Percentiles rank a stretch among this genome's conserved stretches.
Evolutionary conservation across 2,329 filamentous ascomycete species (phyloP).

Genomic region (Fusarium albidum): DNA sequence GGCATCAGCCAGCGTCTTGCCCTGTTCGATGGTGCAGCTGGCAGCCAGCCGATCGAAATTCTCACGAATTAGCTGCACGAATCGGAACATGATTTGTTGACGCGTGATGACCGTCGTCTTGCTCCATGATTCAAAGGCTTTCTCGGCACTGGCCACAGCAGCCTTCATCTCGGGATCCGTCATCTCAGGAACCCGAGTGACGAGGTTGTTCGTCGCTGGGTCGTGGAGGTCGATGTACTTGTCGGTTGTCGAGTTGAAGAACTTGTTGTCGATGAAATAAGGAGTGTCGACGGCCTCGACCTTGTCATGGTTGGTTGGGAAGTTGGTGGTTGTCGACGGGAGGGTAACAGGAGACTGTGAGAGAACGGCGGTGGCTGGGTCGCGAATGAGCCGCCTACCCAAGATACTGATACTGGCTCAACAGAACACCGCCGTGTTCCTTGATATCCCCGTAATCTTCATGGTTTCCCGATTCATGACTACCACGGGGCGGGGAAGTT

Average conservation of each 20-base stretch:
- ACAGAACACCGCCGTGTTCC: too few species aligned
- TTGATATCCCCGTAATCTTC: too few species aligned
- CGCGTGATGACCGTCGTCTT: slow-evolving; percentile 75
- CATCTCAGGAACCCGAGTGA: slow-evolving; percentile 84
- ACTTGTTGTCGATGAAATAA: slow-evolving; percentile 85
- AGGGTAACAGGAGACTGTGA: too few species aligned
- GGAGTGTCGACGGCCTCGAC: slow-evolving; percentile 75
- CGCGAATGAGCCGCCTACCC: too few species aligned
- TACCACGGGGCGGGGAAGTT: too few species aligned
- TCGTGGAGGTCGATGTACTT: slow-evolving; percentile 83
- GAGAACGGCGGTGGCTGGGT: too few species aligned
- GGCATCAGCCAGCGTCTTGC: slow-evolving; percentile 87
- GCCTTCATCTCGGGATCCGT: slow-evolving; percentile 80
- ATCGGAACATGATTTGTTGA: slow-evolving; percentile 90
- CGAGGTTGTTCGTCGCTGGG: slow-evolving; percentile 85
- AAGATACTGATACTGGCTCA: too few species aligned
- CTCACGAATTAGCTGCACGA: slow-evolving; percentile 79
- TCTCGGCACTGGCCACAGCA: slow-evolving; percentile 77
- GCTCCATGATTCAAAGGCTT: slow-evolving; percentile 78
- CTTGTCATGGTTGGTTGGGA: slow-evolving; percentile 76
- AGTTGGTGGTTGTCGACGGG: slow-evolving; percentile 67
- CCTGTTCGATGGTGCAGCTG: slow-evolving; percentile 87
- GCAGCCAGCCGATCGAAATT: slow-evolving; percentile 87
- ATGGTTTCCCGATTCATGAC: too few species aligned
- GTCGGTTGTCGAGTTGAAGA: slow-evolving; percentile 71